Conservation (phyloP, 2,329 filamentous ascomycete genomes). For the Colletotrichum brevisporum region DNA sequence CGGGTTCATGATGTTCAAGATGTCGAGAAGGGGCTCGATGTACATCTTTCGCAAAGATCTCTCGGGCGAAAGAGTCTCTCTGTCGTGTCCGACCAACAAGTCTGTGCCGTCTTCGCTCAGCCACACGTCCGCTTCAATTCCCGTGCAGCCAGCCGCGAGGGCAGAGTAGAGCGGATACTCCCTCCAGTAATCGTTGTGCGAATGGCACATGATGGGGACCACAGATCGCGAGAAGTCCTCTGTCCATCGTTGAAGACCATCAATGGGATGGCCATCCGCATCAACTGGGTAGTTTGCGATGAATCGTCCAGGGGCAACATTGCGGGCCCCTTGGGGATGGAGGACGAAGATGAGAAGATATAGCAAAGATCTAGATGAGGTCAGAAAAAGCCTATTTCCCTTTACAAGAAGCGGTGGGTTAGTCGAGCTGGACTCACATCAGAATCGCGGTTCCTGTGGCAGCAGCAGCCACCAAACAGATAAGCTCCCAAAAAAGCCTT, state of each 20-base stretch:
- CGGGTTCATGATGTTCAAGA: conserved; percentile 65
- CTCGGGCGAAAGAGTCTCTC: conserved; percentile 65
- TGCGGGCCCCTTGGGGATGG: neutral
- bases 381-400: neutral
- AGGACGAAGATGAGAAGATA: conserved; percentile 14
- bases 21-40: conserved; percentile 71
- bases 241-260: conserved; percentile 4
- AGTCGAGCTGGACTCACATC: neutral
- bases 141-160: conserved; percentile 69
- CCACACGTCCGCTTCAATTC: conserved; percentile 80
- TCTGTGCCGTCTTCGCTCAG: conserved; percentile 58
- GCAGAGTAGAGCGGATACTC: conserved; percentile 74
- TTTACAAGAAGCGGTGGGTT: too few species aligned
- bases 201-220: conserved; percentile 71
- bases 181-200: conserved; percentile 81
- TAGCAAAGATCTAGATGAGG: neutral
- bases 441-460: neutral
- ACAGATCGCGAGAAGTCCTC: conserved; percentile 13
- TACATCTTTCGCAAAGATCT: conserved; percentile 74
- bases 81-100: conserved; percentile 75
- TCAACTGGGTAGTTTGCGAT: conserved; percentile 1
- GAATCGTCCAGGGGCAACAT: conserved; percentile 33
- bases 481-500: neutral
- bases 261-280: conserved; percentile 8
- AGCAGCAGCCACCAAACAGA: neutral